A percentile compares a stretch with the other conserved stretches of the same genome.
These are phyloP conservation scores for Fusarium falciforme DNA, from an alignment of 2,329 filamentous ascomycete genomes.

Conservation along the genomic window DNA sequence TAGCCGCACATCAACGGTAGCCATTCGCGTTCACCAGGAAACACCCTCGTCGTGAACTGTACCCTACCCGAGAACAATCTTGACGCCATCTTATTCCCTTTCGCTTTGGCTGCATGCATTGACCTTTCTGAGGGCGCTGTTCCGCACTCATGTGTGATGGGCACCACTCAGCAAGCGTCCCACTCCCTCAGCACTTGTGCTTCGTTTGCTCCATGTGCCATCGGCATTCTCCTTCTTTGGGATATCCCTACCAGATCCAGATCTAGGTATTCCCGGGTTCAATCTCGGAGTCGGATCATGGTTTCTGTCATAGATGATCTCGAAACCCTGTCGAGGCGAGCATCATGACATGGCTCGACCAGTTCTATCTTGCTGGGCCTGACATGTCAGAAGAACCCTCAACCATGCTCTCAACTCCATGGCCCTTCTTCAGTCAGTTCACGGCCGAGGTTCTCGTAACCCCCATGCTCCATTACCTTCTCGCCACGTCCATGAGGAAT, in stretches of 20 bases:
- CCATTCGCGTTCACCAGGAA: background rate
- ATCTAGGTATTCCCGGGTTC: background rate
- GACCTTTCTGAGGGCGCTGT: background rate
- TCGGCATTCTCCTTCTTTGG: slow-evolving; percentile 11
- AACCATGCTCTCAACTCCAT: background rate
- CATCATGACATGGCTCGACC: background rate
- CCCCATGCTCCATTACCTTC: background rate
- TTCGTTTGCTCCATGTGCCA: slow-evolving; percentile 20
- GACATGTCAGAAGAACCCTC: background rate
- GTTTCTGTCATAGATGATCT: background rate
- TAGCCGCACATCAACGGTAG: slow-evolving; percentile 6
- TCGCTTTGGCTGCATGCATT: background rate
- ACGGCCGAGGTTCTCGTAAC: background rate
- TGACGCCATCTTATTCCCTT: background rate
- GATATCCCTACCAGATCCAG: slow-evolving; percentile 1
- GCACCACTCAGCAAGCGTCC: slow-evolving; percentile 24
- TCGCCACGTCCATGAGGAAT: slow-evolving; percentile 25
- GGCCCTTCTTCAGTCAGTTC: background rate
- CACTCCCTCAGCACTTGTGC: slow-evolving; percentile 10
- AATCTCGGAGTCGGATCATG: background rate
- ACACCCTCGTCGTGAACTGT: background rate
- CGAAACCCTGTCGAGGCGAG: background rate
- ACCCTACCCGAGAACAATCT: background rate
- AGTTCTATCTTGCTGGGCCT: background rate
- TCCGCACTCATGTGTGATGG: background rate